A percentile compares a stretch with the other conserved stretches of the same genome.
Evolutionary conservation across 306 rosid genomes (phyloP).

Genomic region (Cajanus cajan): DNA sequence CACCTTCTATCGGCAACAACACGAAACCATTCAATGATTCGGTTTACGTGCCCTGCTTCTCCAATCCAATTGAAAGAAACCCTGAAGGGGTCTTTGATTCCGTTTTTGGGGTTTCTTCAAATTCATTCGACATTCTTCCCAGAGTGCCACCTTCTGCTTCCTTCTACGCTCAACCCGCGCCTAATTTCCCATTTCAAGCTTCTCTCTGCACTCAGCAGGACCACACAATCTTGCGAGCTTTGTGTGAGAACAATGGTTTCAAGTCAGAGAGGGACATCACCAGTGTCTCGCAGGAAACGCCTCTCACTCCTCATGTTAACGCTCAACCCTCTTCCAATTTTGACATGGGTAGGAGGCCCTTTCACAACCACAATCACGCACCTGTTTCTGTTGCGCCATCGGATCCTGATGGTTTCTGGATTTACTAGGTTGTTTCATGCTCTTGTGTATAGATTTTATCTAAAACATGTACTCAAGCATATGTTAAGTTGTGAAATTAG

Average conservation of each 20-base stretch:
- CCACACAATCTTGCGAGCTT: constrained; percentile 52
- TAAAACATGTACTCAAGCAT: constrained; percentile 20
- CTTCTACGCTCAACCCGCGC: constrained; percentile 27
- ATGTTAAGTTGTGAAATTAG: constrained; percentile 37
- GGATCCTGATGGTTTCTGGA: constrained; percentile 58
- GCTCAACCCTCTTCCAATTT: constrained; percentile 65
- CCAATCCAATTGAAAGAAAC: constrained; percentile 70
- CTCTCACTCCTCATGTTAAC: constrained; percentile 54
- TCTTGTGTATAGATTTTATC: constrained; percentile 40
- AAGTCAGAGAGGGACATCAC: constrained; percentile 60
- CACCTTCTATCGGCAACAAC: constrained; percentile 44
- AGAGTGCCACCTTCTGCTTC: constrained; percentile 42
- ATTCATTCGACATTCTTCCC: constrained; percentile 35
- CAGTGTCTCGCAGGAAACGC: constrained; percentile 62
- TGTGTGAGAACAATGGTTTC: constrained; percentile 56
- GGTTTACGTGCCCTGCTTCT: constrained; percentile 99
- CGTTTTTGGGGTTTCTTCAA: no score
- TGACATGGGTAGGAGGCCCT: constrained; percentile 48
- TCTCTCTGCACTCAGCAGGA: constrained; percentile 43
- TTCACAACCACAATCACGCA: constrained; percentile 45
- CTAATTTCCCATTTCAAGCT: constrained; percentile 35
- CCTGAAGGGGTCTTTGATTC: constrained; percentile 49
- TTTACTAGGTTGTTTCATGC: constrained; percentile 41
- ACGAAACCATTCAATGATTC: constrained; percentile 44
- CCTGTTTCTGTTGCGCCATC: constrained; percentile 39